Evolutionary conservation across 2,329 filamentous ascomycete species (phyloP), one percentile per base, ranked within the genome.

Genomic region (Fusarium solani-melongenae): DNA sequence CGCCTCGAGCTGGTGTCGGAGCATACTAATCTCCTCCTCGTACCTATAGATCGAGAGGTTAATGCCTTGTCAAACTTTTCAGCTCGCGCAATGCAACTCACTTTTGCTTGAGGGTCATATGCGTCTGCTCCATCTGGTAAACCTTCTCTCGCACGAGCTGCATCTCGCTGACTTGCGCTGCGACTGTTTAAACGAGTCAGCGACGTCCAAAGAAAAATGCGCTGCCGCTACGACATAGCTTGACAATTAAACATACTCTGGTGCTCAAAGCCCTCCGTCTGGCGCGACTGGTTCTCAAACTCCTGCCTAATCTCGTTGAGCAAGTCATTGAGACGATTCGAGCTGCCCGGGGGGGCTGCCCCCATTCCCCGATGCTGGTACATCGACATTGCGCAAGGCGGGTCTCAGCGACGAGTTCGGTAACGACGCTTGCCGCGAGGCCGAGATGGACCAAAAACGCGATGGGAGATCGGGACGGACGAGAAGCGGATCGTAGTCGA

Each of bases 111-210:
- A 98, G 91, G 62, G 90, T 91, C 78, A 96, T 89, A 80, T 98
- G 96, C 57, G 92, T 91, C 81, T 97, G 95, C 83, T 99, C 96
- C 82, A 99, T 91, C 77, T 94, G 91, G 80, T 94, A 98, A 69
- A 99, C 94, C 84, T 98, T 98, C 81, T 95, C 93, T 72, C 95
- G 90, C 58, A 99, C 94, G 79, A 98, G 90, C 81, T 98, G 94
- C 89, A 98, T 96, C 85, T 99, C 96, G 79, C 96, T 92, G 74
- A 98, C 92, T 82, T 99, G 96, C 58, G 92, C 90, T 67, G 94
- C 92, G 81, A 98, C 96, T 98, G 82, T 76, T 78, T 65, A 64
- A 59, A 33, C 66, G 41, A 67, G 67, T 74, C 80, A 80, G 78
- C 59, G 56, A 61, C 69, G n/a, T 29, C 55, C 22, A 64, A 64